Percentiles rank a stretch among this genome's conserved stretches.
Evolutionary conservation across 2,329 filamentous ascomycete species (phyloP).

Genomic region (Microsporum ferrugineum): DNA sequence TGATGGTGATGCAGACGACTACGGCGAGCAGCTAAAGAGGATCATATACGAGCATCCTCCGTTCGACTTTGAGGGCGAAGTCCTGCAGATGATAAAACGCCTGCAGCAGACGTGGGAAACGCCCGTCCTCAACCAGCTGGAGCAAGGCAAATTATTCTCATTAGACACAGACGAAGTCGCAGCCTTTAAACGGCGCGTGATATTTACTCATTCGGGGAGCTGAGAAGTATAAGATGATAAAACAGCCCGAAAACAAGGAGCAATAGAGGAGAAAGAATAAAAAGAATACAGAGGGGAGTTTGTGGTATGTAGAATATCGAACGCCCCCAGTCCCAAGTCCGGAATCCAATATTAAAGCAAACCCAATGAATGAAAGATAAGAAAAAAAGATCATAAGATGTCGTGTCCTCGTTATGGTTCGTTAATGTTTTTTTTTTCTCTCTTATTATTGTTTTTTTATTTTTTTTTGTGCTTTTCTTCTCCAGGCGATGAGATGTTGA

Average conservation of each 20-base stretch:
- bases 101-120: slow-evolving; percentile 34
- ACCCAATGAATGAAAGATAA: not conserved
- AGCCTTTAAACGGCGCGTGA: not conserved
- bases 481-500: not conserved
- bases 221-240: not conserved
- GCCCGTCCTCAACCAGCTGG: slow-evolving; percentile 43
- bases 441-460: not conserved
- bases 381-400: not conserved
- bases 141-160: slow-evolving; percentile 33
- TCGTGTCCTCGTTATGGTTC: not conserved
- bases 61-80: slow-evolving; percentile 27
- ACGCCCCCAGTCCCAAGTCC: not conserved
- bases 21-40: slow-evolving; percentile 20
- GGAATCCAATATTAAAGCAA: not conserved
- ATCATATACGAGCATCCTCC: slow-evolving; percentile 23
- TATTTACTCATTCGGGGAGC: not conserved
- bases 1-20: slow-evolving; percentile 1
- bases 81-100: slow-evolving; percentile 34
- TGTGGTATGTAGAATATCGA: not conserved
- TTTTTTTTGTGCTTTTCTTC: not conserved
- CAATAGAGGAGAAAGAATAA: not conserved
- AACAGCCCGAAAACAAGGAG: not conserved
- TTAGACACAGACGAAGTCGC: not conserved
- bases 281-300: not conserved
- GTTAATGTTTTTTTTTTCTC: not conserved